Conservation (phyloP, 352 stramenopile genomes). For the Phytophthora quininea region DNA sequence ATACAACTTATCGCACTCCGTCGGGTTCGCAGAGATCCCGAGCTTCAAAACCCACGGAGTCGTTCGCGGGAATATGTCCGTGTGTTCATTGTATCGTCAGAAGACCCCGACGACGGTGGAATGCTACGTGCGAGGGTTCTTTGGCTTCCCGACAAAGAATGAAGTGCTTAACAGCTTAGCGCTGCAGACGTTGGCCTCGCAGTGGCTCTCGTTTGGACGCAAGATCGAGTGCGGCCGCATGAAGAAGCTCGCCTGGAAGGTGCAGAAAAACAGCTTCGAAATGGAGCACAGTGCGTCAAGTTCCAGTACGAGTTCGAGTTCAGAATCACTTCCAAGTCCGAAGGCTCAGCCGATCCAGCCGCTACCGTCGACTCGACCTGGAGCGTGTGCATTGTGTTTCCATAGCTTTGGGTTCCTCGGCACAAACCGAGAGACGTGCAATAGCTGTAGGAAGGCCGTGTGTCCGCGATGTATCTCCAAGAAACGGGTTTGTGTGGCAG, state of each 20-base stretch:
- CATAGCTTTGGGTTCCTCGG: slow-evolving; percentile 30
- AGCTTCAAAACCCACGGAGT: slow-evolving; percentile 43
- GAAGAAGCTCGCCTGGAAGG: slow-evolving; percentile 62
- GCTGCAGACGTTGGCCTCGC: slow-evolving; percentile 39
- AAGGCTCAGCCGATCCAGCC: neutral
- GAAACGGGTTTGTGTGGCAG: slow-evolving; percentile 28
- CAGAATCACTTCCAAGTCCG: neutral
- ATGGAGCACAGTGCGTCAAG: slow-evolving; percentile 5
- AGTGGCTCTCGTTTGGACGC: slow-evolving; percentile 40
- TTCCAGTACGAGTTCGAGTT: slow-evolving; percentile 1
- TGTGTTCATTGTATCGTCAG: slow-evolving; percentile 57
- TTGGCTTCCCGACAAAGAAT: slow-evolving; percentile 52
- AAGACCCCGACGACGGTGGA: slow-evolving; percentile 49
- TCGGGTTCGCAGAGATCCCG: slow-evolving; percentile 52
- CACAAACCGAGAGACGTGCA: slow-evolving; percentile 23
- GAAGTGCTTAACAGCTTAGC: slow-evolving; percentile 48
- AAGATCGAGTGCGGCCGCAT: slow-evolving; percentile 45
- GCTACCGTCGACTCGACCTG: slow-evolving; percentile 6
- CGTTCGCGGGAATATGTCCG: slow-evolving; percentile 54
- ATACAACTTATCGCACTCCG: slow-evolving; percentile 63
- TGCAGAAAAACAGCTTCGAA: slow-evolving; percentile 28
- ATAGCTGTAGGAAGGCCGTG: slow-evolving; percentile 25
- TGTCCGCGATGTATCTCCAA: slow-evolving; percentile 32
- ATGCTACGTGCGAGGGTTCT: slow-evolving; percentile 55
- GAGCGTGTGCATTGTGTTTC: slow-evolving; percentile 18